Evolutionary conservation across 495 filamentous ascomycete genomes (phyloP).

Genomic region (Pyronema domesticum): DNA sequence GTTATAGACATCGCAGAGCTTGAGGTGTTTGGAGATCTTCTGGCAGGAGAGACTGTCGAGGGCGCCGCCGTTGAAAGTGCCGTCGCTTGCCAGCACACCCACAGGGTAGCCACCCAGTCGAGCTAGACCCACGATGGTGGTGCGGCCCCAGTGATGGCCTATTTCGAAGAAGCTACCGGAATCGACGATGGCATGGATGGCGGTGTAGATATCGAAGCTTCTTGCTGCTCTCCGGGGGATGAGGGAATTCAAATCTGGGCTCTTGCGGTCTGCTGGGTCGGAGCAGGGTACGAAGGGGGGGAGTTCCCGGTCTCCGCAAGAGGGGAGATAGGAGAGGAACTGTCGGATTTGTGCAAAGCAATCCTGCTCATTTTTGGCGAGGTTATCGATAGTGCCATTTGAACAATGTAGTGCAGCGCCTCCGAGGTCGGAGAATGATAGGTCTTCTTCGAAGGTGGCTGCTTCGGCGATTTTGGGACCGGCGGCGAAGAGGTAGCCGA

Average conservation of each 20-base stretch:
- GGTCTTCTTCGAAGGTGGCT: slow-evolving; percentile 42
- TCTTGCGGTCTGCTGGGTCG: too few species aligned
- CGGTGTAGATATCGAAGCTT: too few species aligned
- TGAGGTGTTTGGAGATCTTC: neutral
- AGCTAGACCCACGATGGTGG: neutral
- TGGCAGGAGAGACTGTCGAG: neutral
- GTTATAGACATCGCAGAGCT: neutral
- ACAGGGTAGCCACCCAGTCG: neutral
- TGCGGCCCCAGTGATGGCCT: neutral
- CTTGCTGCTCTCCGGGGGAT: too few species aligned
- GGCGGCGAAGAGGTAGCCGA: slow-evolving; percentile 44
- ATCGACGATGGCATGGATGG: too few species aligned
- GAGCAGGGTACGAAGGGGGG: too few species aligned
- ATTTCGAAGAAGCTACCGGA: neutral
- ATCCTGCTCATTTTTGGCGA: slow-evolving; percentile 40
- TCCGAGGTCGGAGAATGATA: slow-evolving; percentile 38
- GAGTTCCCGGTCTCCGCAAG: too few species aligned
- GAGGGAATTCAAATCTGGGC: too few species aligned
- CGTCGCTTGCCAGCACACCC: neutral
- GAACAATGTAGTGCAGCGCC: slow-evolving; percentile 42
- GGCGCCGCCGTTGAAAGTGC: neutral
- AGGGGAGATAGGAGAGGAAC: too few species aligned
- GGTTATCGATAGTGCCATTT: slow-evolving; percentile 48
- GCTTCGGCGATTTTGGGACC: slow-evolving; percentile 44
- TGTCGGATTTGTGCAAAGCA: too few species aligned